Conservation (phyloP, 768 basidiomycete species). For the Lactarius trivialis region DNA sequence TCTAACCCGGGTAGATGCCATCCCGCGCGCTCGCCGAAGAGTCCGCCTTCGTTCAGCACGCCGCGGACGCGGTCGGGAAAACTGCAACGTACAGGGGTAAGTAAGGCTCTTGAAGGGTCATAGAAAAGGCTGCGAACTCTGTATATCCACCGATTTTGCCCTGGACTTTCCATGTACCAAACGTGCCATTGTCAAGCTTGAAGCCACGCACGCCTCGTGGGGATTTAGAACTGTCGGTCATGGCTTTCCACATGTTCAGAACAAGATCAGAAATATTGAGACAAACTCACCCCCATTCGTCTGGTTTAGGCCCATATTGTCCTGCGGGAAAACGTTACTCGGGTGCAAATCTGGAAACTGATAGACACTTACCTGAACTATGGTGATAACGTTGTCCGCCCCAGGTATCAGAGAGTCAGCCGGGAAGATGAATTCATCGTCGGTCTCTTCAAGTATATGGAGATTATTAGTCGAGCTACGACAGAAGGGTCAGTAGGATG, state of each 20-base stretch:
- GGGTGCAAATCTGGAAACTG: not conserved
- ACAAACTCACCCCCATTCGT: slow-evolving; percentile 31
- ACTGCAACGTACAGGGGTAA: slow-evolving; percentile 33
- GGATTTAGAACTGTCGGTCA: slow-evolving; percentile 53
- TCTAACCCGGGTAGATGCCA: slow-evolving; percentile 55
- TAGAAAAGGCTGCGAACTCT: slow-evolving; percentile 26
- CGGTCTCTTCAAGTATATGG: slow-evolving; percentile 57
- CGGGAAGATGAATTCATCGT: slow-evolving; percentile 61
- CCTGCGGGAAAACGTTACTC: slow-evolving; percentile 34
- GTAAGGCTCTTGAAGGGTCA: not conserved
- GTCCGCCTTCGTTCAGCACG: slow-evolving; percentile 42
- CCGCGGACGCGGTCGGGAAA: slow-evolving; percentile 60
- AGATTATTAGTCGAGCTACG: slow-evolving; percentile 60
- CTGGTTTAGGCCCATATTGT: slow-evolving; percentile 76
- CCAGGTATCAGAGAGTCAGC: slow-evolving; percentile 42
- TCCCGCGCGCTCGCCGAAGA: slow-evolving; percentile 39
- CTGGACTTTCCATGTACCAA: slow-evolving; percentile 40
- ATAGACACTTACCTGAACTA: slow-evolving; percentile 52
- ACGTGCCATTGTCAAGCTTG: slow-evolving; percentile 50
- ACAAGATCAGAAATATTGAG: slow-evolving; percentile 30
- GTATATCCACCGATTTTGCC: slow-evolving; percentile 41
- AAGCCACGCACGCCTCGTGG: slow-evolving; percentile 78
- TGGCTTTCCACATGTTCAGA: slow-evolving; percentile 26
- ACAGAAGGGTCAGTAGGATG: not conserved
- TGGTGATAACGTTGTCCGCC: slow-evolving; percentile 67